Percentiles rank a stretch among this genome's conserved stretches.
phyloP scores from a whole-genome alignment of 495 filamentous ascomycete species.

The Gamarada debralockiae region DNA sequence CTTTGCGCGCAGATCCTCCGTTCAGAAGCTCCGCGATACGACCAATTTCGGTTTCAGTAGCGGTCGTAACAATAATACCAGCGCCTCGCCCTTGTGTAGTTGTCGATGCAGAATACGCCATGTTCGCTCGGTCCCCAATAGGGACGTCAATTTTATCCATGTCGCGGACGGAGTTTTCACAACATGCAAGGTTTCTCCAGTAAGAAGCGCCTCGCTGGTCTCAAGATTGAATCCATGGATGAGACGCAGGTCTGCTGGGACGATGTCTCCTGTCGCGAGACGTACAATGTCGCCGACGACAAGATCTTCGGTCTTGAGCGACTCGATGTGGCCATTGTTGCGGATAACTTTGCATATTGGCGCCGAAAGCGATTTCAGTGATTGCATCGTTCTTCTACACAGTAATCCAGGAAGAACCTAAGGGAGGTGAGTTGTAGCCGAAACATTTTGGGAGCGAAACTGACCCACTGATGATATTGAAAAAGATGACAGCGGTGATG shows the following conservation, averaged over 20 bases:
- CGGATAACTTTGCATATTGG: constrained; percentile 65
- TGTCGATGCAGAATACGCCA: constrained; percentile 67
- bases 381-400: constrained; percentile 72
- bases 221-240: constrained; percentile 69
- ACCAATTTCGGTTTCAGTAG: constrained; percentile 70
- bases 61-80: constrained; percentile 67
- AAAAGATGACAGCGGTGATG: constrained; percentile 65
- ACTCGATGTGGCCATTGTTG: constrained; percentile 47
- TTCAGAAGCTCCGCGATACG: constrained; percentile 59
- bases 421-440: neutral
- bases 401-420: constrained; percentile 67
- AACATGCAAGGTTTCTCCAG: constrained; percentile 76
- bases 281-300: constrained; percentile 70
- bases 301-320: constrained; percentile 57
- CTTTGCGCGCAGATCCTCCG: constrained; percentile 8
- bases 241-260: constrained; percentile 66
- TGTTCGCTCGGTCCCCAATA: constrained; percentile 67
- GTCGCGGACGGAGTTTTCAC: constrained; percentile 49
- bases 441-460: constrained; percentile 14
- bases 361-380: constrained; percentile 60
- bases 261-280: constrained; percentile 64
- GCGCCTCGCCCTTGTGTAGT: constrained; percentile 66
- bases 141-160: constrained; percentile 41
- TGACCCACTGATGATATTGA: constrained; percentile 68
- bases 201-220: constrained; percentile 70